Base-by-base conservation (phyloP, 108 stramenopile species). In the Fistulifera pelliculosa region DNA sequence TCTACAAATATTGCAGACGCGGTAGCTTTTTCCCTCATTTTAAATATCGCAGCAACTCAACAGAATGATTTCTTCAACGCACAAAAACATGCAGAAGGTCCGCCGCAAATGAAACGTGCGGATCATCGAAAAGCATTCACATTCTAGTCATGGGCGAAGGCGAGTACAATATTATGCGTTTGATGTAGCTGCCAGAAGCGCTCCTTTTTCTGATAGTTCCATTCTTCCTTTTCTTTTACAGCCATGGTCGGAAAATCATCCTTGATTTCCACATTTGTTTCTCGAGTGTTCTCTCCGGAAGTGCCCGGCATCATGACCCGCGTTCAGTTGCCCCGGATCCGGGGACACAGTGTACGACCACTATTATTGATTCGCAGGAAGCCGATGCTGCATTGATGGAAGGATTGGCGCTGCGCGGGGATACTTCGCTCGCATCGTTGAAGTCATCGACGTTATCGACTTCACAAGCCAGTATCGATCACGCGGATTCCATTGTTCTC, bases 211-310 rank as follows among this genome's bases (percentile, higher is more conserved):
- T 41, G 27, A 16, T 31, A 35, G 12, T 43, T 48, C 24, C 19
- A 15, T 61, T 45, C 24, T 41, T 62, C 41, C 38, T 35, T 57
- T 47, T 21, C 47, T 2, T 25, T 10, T 55, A 53, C 69, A 90
- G 88, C 84, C 73, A 72, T 70, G 21, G 88, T 90, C 2, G 88
- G 88, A 15, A 90, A 90, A 64, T 90, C 88, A 23, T 86, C 84
- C 15, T 67, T 90, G 21, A 81, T 86, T 18, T 84, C 84, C 19
- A 82, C 88, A 38, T 90, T 82, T 64, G 82, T 90, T 6, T 90
- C 88, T 18, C 79, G 84, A 41, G 79, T 84, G 56, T 90, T 86
- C 52, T 79, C 80, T 15, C 80, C 83, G 56, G 70, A 67, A 10
- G 80, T 86, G 13, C 84, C 84, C 24, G 82, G 78, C 15, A 67